A percentile compares a stretch with the other conserved stretches of the same genome.
Conservation (phyloP, 148 eudicot species). For the Dianthus caryophyllus region DNA sequence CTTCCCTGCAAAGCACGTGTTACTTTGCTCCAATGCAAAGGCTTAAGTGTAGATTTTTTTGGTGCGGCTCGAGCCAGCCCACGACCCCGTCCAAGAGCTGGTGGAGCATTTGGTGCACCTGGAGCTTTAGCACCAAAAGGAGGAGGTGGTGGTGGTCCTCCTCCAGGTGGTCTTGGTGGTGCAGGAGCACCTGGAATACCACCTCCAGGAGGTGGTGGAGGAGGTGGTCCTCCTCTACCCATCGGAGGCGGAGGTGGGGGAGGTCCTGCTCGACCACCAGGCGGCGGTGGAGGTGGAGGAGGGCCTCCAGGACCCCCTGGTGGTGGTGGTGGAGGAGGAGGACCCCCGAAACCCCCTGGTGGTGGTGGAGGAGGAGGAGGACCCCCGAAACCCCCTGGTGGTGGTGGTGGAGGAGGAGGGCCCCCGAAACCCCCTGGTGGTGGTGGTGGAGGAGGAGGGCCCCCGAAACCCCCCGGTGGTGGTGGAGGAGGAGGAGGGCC, state of each 20-base stretch:
- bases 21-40: conserved; percentile 97
- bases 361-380: conserved; percentile 74
- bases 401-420: conserved; percentile 58
- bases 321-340: conserved; percentile 44
- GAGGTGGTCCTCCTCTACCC: conserved; percentile 45
- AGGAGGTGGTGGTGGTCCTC: conserved; percentile 75
- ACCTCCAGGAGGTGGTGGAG: conserved; percentile 64
- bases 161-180: conserved; percentile 66
- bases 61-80: conserved; percentile 63
- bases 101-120: conserved; percentile 35
- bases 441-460: conserved; percentile 67
- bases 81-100: conserved; percentile 60
- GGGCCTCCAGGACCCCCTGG: conserved; percentile 40
- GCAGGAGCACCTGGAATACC: conserved; percentile 44
- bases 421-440: conserved; percentile 27
- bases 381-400: conserved; percentile 48
- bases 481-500: conserved; percentile 52
- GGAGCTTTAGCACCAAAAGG: conserved; percentile 49
- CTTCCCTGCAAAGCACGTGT: conserved; percentile 91
- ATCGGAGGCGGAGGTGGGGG: conserved; percentile 71
- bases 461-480: conserved; percentile 32
- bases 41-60: conserved; percentile 66
- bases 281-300: conserved; percentile 34
- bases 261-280: conserved; percentile 53
- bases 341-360: conserved; percentile 27